Evolutionary conservation across 1,284 basidiomycete genomes (phyloP), one percentile per base, ranked within the genome.

Genomic region (Leucocoprinus gongylophorus): DNA sequence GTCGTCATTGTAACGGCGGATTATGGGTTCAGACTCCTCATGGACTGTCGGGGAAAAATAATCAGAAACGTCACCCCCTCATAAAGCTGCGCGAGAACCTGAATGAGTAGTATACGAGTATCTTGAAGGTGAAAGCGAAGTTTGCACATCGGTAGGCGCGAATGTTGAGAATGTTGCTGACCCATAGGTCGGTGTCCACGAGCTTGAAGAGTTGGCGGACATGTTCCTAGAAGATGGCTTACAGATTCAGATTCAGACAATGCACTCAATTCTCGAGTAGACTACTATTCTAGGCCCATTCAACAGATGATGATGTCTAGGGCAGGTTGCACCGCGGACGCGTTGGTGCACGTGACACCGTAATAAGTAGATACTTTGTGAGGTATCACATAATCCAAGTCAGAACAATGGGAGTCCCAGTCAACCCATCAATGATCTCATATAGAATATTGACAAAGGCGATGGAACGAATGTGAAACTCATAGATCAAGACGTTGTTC

Each of bases 171-270:
- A 66, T 12, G 63, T 64, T 10, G 59, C 59, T 37, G 67, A 63
- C 61, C 67, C 68, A 54, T 69, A 63, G 48, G 62, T 64, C 30
- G 70, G 71, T 45, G 70, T 72, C 71, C 71, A 71, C 18, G 64
- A 62, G 55, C 67, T 67, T 33, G 69, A 66, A 47, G 68, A 66
- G 49, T 66, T 61, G 62, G 66, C 69, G 50, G 67, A 63, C 71
- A 72, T 73, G 48, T 57, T 57, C 32, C 46, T 41, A 39, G 50
- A 39, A 47, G 46, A 35, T 39, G 40, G 45, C 46, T 18, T 37
- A 33, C 48, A 53, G 39, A 26, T 26, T 28, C n/a, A 10, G 43
- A 17, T 33, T 28, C 40, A 39, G 41, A 41, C 39, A 28, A 46
- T 30, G 54, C n/a, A 32, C 48, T 49, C 33, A 15, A 42, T 6